A percentile compares a stretch with the other conserved stretches of the same genome.
Conservation (phyloP, 768 basidiomycete genomes). For the Agaricus subrufescens region DNA sequence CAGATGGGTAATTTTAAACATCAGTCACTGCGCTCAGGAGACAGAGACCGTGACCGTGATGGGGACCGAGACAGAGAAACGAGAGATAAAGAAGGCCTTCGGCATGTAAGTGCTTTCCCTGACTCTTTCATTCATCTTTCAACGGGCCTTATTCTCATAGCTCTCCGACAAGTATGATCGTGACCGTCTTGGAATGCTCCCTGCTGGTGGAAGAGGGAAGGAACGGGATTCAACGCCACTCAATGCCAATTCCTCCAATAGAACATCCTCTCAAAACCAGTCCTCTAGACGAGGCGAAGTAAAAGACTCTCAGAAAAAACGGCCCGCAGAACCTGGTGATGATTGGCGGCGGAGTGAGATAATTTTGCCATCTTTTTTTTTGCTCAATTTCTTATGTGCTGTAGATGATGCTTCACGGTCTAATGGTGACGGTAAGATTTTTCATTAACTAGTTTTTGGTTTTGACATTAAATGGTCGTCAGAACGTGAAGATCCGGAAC, state of each 20-base stretch:
- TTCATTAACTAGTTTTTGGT: slow-evolving; percentile 1
- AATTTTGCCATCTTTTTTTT: slow-evolving; percentile 13
- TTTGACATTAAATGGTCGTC: slow-evolving; percentile 37
- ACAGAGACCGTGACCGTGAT: slow-evolving; percentile 52
- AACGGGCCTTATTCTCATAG: slow-evolving; percentile 30
- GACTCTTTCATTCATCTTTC: neutral
- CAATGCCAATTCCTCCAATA: slow-evolving; percentile 33
- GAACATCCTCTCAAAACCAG: slow-evolving; percentile 33
- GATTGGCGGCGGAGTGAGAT: slow-evolving; percentile 81
- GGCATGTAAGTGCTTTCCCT: slow-evolving; percentile 51
- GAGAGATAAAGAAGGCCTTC: slow-evolving; percentile 70
- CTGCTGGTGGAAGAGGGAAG: slow-evolving; percentile 49
- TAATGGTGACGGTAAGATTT: slow-evolving; percentile 51
- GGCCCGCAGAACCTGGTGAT: slow-evolving; percentile 68
- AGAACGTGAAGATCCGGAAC: slow-evolving; percentile 62
- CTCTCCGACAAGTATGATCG: slow-evolving; percentile 87
- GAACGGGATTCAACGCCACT: slow-evolving; percentile 68
- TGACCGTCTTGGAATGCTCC: slow-evolving; percentile 60
- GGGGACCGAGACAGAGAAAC: slow-evolving; percentile 52
- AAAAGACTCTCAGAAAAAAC: slow-evolving; percentile 60
- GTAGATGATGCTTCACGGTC: slow-evolving; percentile 48
- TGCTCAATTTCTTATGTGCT: slow-evolving; percentile 10
- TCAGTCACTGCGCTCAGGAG: slow-evolving; percentile 68
- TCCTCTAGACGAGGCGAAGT: slow-evolving; percentile 48
- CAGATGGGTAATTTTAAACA: slow-evolving; percentile 95